Conservation (phyloP, 2,329 filamentous ascomycete species). For the Claviceps africana region DNA sequence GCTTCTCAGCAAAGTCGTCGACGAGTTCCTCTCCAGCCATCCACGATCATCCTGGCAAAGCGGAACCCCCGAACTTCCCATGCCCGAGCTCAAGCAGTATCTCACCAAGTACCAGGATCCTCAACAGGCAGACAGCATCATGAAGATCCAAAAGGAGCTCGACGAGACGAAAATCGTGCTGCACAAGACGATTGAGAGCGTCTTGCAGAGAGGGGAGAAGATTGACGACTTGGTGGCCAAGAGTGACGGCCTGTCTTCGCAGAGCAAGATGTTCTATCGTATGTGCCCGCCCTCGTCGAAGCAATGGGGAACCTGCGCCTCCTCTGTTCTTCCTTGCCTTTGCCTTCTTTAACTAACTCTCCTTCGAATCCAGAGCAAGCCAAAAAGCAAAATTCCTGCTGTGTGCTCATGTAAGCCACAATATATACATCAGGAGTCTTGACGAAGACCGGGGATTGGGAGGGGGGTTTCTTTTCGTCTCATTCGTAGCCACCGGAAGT, state of each 20-base stretch:
- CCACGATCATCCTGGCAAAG: slow-evolving; percentile 54
- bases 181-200: slow-evolving; percentile 89
- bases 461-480: neutral
- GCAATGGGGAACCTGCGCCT: too few relatives aligned
- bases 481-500: neutral
- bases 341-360: neutral
- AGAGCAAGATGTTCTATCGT: slow-evolving; percentile 98
- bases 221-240: slow-evolving; percentile 88
- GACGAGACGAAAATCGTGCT: slow-evolving; percentile 96
- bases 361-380: slow-evolving; percentile 37
- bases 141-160: slow-evolving; percentile 91
- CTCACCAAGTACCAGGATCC: slow-evolving; percentile 67
- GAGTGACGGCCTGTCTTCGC: slow-evolving; percentile 75
- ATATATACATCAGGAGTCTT: neutral
- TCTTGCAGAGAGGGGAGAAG: slow-evolving; percentile 84
- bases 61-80: slow-evolving; percentile 38
- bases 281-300: slow-evolving; percentile 15
- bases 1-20: slow-evolving; percentile 70
- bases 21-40: slow-evolving; percentile 71
- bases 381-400: slow-evolving; percentile 73
- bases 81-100: slow-evolving; percentile 71
- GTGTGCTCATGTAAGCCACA: slow-evolving; percentile 46
- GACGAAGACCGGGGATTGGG: neutral
- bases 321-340: neutral
- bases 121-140: slow-evolving; percentile 75